These are phyloP conservation scores for Naegleria gruberi DNA, from an alignment of 208 protist species.

Conservation along the genomic window DNA sequence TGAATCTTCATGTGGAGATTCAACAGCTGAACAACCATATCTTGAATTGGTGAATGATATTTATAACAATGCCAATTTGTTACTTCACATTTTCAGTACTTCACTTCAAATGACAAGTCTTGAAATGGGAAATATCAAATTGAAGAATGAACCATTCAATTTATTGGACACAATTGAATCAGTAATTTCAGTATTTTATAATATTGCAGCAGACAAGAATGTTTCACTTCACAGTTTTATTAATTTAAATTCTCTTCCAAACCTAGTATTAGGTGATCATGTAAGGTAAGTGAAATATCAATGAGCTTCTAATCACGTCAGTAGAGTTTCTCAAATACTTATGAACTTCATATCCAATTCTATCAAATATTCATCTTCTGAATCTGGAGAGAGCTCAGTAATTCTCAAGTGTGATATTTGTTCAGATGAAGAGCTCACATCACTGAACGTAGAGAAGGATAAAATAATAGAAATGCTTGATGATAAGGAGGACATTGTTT, in stretches of 20 bases:
- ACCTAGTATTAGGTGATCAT: background rate
- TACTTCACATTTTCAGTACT: background rate
- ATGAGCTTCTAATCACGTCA: too few relatives aligned
- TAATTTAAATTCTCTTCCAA: background rate
- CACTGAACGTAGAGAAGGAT: background rate
- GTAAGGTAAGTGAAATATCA: background rate
- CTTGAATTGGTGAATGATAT: background rate
- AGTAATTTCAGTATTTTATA: background rate
- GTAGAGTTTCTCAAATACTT: background rate
- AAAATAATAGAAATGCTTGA: background rate
- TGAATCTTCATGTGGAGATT: background rate
- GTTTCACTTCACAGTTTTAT: background rate
- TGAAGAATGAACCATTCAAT: background rate
- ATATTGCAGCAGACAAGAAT: background rate
- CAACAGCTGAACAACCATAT: background rate
- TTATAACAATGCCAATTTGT: background rate
- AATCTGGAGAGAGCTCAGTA: too few relatives aligned
- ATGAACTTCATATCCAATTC: background rate
- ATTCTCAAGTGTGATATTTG: background rate
- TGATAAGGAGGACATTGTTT: background rate
- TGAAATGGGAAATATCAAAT: background rate
- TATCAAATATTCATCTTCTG: background rate
- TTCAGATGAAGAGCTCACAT: background rate
- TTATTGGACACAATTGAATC: background rate
- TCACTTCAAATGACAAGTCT: background rate